A percentile compares a stretch with the other conserved stretches of the same genome.
Conservation (phyloP, 805 yeast species). For the Kuraishia ogatae region DNA sequence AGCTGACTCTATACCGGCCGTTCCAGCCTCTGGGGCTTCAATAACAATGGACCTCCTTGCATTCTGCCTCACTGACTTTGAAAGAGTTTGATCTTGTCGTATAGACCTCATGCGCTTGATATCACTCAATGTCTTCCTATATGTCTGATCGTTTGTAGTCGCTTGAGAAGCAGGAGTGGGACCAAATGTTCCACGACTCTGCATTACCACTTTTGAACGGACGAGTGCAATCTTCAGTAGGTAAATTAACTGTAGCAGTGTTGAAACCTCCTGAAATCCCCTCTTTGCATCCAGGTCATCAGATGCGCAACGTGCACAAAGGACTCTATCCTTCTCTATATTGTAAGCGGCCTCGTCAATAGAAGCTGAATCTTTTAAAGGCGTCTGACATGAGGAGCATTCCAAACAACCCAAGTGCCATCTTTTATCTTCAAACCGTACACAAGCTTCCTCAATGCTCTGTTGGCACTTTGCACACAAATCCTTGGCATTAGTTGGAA, state of each 20-base stretch:
- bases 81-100: constrained; percentile 54
- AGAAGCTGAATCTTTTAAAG: constrained; percentile 28
- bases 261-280: constrained; percentile 58
- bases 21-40: constrained; percentile 48
- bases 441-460: constrained; percentile 81
- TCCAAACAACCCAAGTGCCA: constrained; percentile 79
- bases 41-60: constrained; percentile 60
- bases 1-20: constrained; percentile 22
- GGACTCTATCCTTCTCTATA: constrained; percentile 24
- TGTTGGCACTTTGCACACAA: constrained; percentile 62
- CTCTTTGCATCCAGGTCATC: constrained; percentile 36
- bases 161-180: neutral
- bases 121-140: constrained; percentile 64
- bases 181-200: constrained; percentile 14
- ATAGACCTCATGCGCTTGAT: constrained; percentile 68
- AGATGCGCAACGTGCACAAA: constrained; percentile 58
- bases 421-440: constrained; percentile 47
- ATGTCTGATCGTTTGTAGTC: constrained; percentile 16
- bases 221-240: constrained; percentile 78
- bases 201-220: constrained; percentile 58
- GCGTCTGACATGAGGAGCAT: constrained; percentile 51
- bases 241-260: constrained; percentile 65
- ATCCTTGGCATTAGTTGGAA: constrained; percentile 62
- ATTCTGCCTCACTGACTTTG: constrained; percentile 43
- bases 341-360: constrained; percentile 39